Conservation (phyloP, 768 basidiomycete species). For the Neoboletus brunneissimus region DNA sequence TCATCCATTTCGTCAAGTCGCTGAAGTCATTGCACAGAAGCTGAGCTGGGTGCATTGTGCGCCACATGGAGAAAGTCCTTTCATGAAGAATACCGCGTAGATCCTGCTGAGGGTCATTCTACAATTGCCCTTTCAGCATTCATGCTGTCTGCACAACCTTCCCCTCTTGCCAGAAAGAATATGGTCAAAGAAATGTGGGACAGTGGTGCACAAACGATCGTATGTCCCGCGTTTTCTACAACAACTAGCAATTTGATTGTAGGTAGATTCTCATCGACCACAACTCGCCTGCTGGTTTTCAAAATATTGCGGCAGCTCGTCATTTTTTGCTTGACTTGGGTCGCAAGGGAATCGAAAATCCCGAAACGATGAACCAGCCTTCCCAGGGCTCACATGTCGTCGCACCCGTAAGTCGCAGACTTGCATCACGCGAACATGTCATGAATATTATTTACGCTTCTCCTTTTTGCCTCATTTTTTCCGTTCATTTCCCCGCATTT, state of each 20-base stretch:
- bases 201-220: conserved; percentile 82
- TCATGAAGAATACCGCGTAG: conserved; percentile 43
- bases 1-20: conserved; percentile 1
- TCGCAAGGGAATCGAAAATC: conserved; percentile 52
- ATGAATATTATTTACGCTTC: not conserved
- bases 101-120: conserved; percentile 42
- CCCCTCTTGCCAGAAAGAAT: conserved; percentile 55
- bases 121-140: conserved; percentile 84
- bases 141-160: conserved; percentile 70
- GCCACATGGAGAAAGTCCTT: conserved; percentile 59
- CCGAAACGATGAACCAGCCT: conserved; percentile 34
- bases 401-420: conserved; percentile 66
- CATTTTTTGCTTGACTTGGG: conserved; percentile 68
- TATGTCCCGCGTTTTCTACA: conserved; percentile 27
- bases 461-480: not conserved
- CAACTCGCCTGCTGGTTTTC: conserved; percentile 71
- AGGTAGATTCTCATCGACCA: conserved; percentile 83
- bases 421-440: not conserved
- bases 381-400: conserved; percentile 74
- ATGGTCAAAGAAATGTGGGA: conserved; percentile 88
- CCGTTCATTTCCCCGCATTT: conserved; percentile 15
- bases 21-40: conserved; percentile 38
- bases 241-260: conserved; percentile 12
- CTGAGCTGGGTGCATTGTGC: conserved; percentile 43
- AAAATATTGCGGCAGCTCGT: conserved; percentile 73